Evolutionary conservation across 805 yeast genomes (phyloP), one percentile per base, ranked within the genome.

Genomic region (Cyberlindnera maritima): DNA sequence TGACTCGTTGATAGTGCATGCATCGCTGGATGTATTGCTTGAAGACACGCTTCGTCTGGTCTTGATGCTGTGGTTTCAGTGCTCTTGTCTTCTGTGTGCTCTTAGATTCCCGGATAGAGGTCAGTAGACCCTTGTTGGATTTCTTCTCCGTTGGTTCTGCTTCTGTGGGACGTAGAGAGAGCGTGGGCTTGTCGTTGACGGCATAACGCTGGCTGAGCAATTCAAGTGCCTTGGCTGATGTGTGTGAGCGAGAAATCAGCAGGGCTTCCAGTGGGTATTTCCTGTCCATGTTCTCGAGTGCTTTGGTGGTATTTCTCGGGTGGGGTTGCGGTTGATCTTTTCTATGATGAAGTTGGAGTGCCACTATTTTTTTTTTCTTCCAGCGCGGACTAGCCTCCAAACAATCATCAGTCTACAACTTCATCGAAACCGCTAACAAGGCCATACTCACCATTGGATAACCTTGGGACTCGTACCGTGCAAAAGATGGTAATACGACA

Each of bases 121-220:
- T 44, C 36, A 56, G 7, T 4, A 53, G 42, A 10, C 55, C 41
- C 43, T 58, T 43, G 44, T 58, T 29, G 48, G 57, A 37, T 59
- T 33, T 62, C 46, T 37, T 51, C 51, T 62, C 40, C 14, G 17
- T 43, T 15, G 40, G 31, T 20, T 35, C 68, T 1, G 23, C 39
- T 18, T 50, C 55, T 4, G 74, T 68, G 8, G 75, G 74, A 8
- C 46, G 43, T 15, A 58, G 20, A 56, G 60, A 36, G 59, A 67
- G 31, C 49, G 67, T 44, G 52, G 65, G 49, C 62, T 53, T 52
- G 64, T 58, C 43, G 53, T 62, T 50, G 9, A 46, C 32, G 0
- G 56, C 55, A 48, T 71, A 71, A 13, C 76, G 54, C 26, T 63
- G 61, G 21, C 53, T 54, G n/a, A 71, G 52, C 2, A 70, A 57